phyloP scores from a whole-genome alignment of 345 rosid species.

The Dovyalis caffra region DNA sequence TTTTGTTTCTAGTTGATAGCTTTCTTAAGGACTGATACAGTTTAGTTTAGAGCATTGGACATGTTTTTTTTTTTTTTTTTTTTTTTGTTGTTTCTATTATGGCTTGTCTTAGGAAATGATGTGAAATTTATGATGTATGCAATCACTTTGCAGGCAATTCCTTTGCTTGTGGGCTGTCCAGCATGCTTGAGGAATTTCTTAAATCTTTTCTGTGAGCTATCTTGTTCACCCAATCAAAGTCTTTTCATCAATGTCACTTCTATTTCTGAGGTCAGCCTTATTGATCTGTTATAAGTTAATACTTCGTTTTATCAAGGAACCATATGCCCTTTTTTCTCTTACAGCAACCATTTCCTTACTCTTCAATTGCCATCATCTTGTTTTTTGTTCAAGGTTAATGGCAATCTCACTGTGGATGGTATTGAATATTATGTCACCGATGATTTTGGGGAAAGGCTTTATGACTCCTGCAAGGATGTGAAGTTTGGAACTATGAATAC shows the following conservation, averaged over 20 bases:
- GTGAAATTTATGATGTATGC: not conserved
- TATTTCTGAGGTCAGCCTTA: constrained; percentile 18
- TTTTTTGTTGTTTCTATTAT: too few relatives aligned
- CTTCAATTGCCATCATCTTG: not conserved
- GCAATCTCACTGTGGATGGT: constrained; percentile 29
- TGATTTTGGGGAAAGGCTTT: constrained; percentile 20
- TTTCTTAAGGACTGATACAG: not conserved
- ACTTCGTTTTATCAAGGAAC: not conserved
- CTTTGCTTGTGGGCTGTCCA: constrained; percentile 33
- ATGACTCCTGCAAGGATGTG: constrained; percentile 26
- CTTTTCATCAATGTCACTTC: constrained; percentile 33
- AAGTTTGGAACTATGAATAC: constrained; percentile 35
- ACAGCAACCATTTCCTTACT: not conserved
- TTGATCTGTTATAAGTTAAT: not conserved
- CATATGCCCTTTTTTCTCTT: not conserved
- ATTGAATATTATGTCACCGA: constrained; percentile 26
- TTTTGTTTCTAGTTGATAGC: too few relatives aligned
- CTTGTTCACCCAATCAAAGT: constrained; percentile 28
- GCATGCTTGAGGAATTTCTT: constrained; percentile 34
- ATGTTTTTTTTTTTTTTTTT: too few relatives aligned
- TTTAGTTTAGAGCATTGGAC: too few relatives aligned
- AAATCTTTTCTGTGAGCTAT: constrained; percentile 28
- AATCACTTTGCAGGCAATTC: constrained; percentile 19
- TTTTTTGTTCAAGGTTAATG: constrained; percentile 14
- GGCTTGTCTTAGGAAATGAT: too few relatives aligned